Evolutionary conservation across 108 stramenopile genomes (phyloP).

Genomic region (Licmophora abbreviata): DNA sequence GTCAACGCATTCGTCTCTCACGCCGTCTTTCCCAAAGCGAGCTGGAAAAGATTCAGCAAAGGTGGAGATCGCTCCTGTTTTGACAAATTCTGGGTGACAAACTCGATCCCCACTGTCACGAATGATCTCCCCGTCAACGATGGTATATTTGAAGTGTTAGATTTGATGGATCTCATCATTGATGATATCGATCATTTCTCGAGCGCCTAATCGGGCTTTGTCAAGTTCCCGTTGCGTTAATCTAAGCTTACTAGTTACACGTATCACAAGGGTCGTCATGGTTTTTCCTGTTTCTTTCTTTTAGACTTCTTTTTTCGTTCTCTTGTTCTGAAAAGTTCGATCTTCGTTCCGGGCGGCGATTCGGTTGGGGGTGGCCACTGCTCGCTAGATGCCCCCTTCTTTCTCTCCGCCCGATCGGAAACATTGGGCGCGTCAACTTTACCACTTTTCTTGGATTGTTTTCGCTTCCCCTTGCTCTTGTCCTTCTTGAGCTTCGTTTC

Average conservation of each 20-base stretch:
- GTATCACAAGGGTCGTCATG: no score
- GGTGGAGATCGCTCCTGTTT: slow-evolving; percentile 78
- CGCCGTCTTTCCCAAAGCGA: slow-evolving; percentile 76
- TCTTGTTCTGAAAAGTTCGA: no score
- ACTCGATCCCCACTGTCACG: slow-evolving; percentile 78
- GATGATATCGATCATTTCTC: slow-evolving; percentile 72
- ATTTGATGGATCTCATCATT: slow-evolving; percentile 62
- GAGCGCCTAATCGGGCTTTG: slow-evolving; percentile 7
- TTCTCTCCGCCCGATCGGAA: background rate
- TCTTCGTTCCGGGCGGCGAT: no score
- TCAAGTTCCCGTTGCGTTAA: background rate
- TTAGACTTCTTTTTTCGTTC: no score
- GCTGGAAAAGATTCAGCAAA: slow-evolving; percentile 65
- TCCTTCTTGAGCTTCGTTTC: background rate
- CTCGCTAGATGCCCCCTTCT: background rate
- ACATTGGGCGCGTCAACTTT: background rate
- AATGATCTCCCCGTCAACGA: slow-evolving; percentile 51
- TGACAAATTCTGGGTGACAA: slow-evolving; percentile 82
- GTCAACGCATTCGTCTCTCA: slow-evolving; percentile 80
- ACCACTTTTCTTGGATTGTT: background rate
- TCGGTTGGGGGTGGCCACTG: no score
- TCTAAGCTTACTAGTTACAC: background rate
- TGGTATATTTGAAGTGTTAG: slow-evolving; percentile 77
- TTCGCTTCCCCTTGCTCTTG: background rate
- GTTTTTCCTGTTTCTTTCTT: no score